phyloP scores from a whole-genome alignment of 2,329 filamentous ascomycete species.

The Fusarium anthophilum region DNA sequence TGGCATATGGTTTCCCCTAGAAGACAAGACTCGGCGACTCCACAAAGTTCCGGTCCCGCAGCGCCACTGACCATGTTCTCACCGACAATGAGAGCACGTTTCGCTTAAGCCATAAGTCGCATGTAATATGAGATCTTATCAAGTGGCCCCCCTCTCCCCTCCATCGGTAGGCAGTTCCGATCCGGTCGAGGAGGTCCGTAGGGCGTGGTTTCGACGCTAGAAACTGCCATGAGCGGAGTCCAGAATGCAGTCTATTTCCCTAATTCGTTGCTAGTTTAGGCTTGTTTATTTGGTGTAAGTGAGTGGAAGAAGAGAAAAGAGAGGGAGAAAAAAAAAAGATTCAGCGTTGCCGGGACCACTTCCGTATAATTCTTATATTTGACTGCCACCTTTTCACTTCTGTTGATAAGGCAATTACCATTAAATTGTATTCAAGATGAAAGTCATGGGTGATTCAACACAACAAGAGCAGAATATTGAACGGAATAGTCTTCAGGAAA shows the following conservation, averaged over 20 bases:
- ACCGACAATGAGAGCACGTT: not conserved
- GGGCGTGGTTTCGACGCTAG: conserved; percentile 19
- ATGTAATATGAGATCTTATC: not conserved
- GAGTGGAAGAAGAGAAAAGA: not conserved
- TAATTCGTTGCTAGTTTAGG: not conserved
- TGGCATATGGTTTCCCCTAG: not conserved
- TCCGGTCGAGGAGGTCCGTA: conserved; percentile 16
- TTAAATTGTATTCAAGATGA: not conserved
- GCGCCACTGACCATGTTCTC: conserved; percentile 9
- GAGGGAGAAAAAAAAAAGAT: not conserved
- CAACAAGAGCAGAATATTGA: not conserved
- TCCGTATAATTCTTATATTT: conserved; percentile 7
- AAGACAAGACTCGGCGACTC: not conserved
- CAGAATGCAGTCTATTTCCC: conserved; percentile 11
- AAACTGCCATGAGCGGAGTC: conserved; percentile 12
- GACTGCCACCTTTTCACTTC: not conserved
- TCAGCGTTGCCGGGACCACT: conserved; percentile 17
- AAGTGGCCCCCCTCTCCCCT: not conserved
- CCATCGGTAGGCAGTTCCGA: conserved; percentile 23
- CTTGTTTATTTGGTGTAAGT: not conserved
- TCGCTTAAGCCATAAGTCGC: not conserved
- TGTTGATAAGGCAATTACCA: not conserved
- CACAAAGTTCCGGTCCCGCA: conserved; percentile 20
- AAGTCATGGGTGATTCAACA: not conserved
- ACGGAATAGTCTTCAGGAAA: not conserved